Evolutionary conservation across 2,329 filamentous ascomycete species (phyloP), one percentile per base, ranked within the genome.

Genomic region (Aspergillus glaucus): DNA sequence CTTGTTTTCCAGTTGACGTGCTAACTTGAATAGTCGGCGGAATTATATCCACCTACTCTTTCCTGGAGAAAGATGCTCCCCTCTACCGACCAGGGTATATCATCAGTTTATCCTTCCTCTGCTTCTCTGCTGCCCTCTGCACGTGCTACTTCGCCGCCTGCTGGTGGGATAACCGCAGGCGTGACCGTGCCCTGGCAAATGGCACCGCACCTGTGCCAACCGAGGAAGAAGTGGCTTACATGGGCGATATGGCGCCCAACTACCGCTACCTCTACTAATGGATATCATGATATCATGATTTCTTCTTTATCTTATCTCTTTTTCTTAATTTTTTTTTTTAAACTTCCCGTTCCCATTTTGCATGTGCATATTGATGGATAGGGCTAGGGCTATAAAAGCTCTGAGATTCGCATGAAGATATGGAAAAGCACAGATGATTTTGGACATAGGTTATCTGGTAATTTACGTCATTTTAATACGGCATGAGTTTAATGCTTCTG

Each of bases 41-140:
- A 22, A 89, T 91, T 60, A 84, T 91, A 52, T 79, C 87, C 10
- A 88, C 86, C 0, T 90, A 83, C 68, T 73, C 80, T 1, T 89
- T 88, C 65, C 62, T 87, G 15, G 63, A 70, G 21, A 78, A 73
- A 46, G 88, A 95, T 63, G 79, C 79, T 4, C 88, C 87, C 0
- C 61, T 67, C 19, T 95, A 85, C 67, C 79, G 73, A 6, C 82
- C 78, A 1, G 91, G 90, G 0, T 94, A 93, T 68, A 79, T 78
- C 47, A 89, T 95, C 54, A 86, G 82, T 61, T 76, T 95, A 4
- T 81, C 77, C 0, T 95, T 95, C 60, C 79, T 85, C 7, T 78
- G 80, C 45, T 63, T 95, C 26, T 85, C 83, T 46, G 81, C 80
- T 14, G 56, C 84, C 3, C 75, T 62, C 34, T 74, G 72, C 46